Conservation (phyloP, 176 grass and related monocot species). For the Carex parvula region DNA sequence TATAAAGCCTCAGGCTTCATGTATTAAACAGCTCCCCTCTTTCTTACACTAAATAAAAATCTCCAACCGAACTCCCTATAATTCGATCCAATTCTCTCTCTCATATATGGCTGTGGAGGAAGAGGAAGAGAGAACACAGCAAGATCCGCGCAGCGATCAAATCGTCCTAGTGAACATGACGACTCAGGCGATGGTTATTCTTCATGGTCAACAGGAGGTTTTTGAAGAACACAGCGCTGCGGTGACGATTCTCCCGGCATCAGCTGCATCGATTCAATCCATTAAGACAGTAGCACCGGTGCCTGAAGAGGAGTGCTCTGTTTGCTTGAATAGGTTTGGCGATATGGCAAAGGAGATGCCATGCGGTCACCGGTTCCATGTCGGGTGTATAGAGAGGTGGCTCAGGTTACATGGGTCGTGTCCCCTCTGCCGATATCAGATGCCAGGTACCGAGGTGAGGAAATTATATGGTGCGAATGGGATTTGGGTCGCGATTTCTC, state of each 20-base stretch:
- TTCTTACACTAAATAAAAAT: conserved; percentile 22
- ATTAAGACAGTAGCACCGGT: conserved; percentile 44
- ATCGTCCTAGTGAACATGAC: conserved; percentile 19
- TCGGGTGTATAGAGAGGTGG: conserved; percentile 66
- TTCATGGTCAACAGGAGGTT: not conserved
- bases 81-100: too few relatives aligned
- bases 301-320: conserved; percentile 34
- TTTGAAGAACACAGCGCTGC: not conserved
- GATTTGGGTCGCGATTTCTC: conserved; percentile 15
- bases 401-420: conserved; percentile 65
- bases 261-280: conserved; percentile 56
- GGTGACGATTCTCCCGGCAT: conserved; percentile 45
- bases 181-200: conserved; percentile 21
- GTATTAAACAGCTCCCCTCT: not conserved
- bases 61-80: not conserved
- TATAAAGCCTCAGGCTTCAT: too few relatives aligned
- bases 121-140: not conserved
- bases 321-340: conserved; percentile 58
- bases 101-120: not conserved
- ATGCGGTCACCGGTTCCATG: conserved; percentile 77
- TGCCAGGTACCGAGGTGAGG: conserved; percentile 35
- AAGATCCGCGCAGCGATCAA: not conserved
- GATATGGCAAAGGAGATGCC: conserved; percentile 62
- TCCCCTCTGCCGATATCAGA: conserved; percentile 55
- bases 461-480: conserved; percentile 28